These are phyloP conservation scores for Paraconiothyrium sp. DNA, from an alignment of 2,329 filamentous ascomycete species.

Conservation along the genomic window DNA sequence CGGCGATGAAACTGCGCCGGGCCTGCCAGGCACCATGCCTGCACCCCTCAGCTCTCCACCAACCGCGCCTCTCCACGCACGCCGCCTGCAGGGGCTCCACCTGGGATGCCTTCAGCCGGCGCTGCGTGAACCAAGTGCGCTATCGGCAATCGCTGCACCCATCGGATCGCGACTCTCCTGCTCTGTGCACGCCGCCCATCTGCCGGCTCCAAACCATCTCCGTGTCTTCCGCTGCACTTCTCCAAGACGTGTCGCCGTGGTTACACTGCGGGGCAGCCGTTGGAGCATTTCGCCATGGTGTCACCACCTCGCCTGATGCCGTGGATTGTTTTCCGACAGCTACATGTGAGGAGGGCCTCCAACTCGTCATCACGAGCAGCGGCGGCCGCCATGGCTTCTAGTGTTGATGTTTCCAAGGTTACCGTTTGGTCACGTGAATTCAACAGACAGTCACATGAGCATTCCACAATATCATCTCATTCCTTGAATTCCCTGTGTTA, in stretches of 20 bases:
- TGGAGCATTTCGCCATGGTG: no score
- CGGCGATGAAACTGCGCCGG: constrained; percentile 18
- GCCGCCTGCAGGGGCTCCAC: constrained; percentile 10
- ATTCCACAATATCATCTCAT: constrained; percentile 18
- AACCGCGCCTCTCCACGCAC: constrained; percentile 28
- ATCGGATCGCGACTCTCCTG: not conserved
- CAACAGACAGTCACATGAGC: constrained; percentile 7
- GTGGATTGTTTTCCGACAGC: not conserved
- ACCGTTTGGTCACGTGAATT: not conserved
- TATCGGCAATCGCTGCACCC: constrained; percentile 5
- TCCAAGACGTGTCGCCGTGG: not conserved
- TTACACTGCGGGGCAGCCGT: constrained; percentile 2
- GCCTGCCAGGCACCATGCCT: constrained; percentile 26
- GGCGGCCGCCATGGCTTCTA: no score
- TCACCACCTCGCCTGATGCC: not conserved
- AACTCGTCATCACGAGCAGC: no score
- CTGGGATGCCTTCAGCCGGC: constrained; percentile 6
- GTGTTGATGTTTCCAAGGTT: no score
- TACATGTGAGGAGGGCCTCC: not conserved
- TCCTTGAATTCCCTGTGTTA: not conserved
- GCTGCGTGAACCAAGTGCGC: not conserved
- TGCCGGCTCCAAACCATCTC: not conserved
- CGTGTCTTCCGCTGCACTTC: constrained; percentile 1
- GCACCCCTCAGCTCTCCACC: constrained; percentile 27
- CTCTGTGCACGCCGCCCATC: not conserved